phyloP scores from a whole-genome alignment of 2,329 filamentous ascomycete species.

The Botrytis sinoallii region DNA sequence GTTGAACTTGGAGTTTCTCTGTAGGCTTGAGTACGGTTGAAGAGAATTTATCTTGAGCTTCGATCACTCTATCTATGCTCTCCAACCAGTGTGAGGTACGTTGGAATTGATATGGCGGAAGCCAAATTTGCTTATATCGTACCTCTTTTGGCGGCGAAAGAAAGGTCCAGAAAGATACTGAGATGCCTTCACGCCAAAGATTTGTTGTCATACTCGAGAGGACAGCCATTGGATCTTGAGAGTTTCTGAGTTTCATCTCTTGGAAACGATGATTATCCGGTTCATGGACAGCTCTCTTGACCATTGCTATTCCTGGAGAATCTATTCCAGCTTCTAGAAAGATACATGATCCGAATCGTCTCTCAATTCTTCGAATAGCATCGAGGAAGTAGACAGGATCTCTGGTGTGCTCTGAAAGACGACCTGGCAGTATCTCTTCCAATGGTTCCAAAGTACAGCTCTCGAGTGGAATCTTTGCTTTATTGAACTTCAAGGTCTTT shows the following conservation, averaged over 20 bases:
- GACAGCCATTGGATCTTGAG: background rate
- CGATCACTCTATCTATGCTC: background rate
- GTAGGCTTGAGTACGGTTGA: too few relatives aligned
- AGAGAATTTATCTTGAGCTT: background rate
- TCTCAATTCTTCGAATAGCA: slow-evolving; percentile 31
- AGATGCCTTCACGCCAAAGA: background rate
- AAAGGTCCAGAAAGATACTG: background rate
- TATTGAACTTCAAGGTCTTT: background rate
- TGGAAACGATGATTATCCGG: slow-evolving; percentile 23
- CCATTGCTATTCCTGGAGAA: slow-evolving; percentile 38
- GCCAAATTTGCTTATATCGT: background rate
- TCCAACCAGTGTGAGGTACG: slow-evolving; percentile 35
- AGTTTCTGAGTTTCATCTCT: slow-evolving; percentile 25
- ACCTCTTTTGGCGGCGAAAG: background rate
- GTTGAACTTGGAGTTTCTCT: background rate
- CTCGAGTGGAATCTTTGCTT: slow-evolving; percentile 20
- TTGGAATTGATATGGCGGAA: slow-evolving; percentile 41
- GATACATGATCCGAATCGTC: slow-evolving; percentile 1
- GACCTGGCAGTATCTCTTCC: background rate
- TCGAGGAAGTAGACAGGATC: slow-evolving; percentile 33
- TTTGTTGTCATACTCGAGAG: background rate
- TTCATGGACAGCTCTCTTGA: slow-evolving; percentile 29
- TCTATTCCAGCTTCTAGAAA: slow-evolving; percentile 39
- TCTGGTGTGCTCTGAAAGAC: slow-evolving; percentile 29
- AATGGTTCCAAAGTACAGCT: background rate